Conservation (phyloP, 345 rosid genomes). For the Erysimum cheiranthoides region DNA sequence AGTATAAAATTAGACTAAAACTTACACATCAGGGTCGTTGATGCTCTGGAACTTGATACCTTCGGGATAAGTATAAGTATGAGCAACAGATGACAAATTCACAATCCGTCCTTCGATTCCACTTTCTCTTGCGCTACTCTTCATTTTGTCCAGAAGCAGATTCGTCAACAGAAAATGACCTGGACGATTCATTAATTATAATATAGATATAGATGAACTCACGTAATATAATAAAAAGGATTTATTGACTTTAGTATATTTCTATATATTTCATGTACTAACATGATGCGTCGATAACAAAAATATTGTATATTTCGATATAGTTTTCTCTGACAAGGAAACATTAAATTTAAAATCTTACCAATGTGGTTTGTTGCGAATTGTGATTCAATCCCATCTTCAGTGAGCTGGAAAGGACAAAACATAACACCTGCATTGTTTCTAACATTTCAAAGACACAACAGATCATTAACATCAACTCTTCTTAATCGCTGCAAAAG, state of each 20-base stretch:
- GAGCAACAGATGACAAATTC: slow-evolving; percentile 89
- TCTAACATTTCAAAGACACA: slow-evolving; percentile 46
- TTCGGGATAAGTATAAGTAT: slow-evolving; percentile 58
- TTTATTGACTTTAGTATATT: background rate
- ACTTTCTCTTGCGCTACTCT: slow-evolving; percentile 55
- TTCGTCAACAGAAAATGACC: slow-evolving; percentile 92
- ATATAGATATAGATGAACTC: background rate
- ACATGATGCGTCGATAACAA: background rate
- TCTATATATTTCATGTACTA: background rate
- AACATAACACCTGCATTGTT: slow-evolving; percentile 93
- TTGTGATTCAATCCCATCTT: slow-evolving; percentile 78
- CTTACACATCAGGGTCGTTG: slow-evolving; percentile 56
- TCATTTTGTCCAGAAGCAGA: slow-evolving; percentile 85
- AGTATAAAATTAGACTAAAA: background rate
- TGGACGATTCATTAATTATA: slow-evolving; percentile 32
- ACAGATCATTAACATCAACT: background rate
- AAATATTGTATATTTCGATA: background rate
- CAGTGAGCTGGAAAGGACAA: slow-evolving; percentile 77
- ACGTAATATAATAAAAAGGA: slow-evolving; percentile 34
- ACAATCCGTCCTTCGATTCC: slow-evolving; percentile 86
- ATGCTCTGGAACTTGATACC: slow-evolving; percentile 71
- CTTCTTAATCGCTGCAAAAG: background rate
- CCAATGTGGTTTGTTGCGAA: slow-evolving; percentile 85
- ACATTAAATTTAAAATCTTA: slow-evolving; percentile 22
- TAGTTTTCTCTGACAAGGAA: background rate